Base-by-base conservation (phyloP, 2,329 filamentous ascomycete genomes). In the Colletotrichum ledebouriae region DNA sequence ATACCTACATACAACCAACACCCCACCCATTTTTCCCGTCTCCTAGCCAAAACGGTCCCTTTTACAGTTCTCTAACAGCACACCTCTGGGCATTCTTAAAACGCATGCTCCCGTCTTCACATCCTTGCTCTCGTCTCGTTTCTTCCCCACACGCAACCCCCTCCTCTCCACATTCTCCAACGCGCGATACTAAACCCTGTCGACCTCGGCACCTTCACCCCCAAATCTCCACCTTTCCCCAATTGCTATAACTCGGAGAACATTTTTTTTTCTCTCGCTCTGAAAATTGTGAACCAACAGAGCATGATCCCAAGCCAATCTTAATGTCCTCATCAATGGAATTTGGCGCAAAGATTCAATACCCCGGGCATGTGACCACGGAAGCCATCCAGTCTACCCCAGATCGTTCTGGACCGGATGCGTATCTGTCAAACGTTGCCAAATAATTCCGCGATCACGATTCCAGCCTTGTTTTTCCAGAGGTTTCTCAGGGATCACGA, bases 111-210 rank as follows among this genome's bases (percentile, higher is more conserved):
- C 20, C 13, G 4, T 13, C 29, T 15, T 37, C 46, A 7, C 25
- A 22, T 22, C 55, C 55, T 34, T 49, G 53, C 50, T 39, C n/a
- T n/a, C 50, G 9, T 55, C 49, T 15, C 34, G 60, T 63, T 46
- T 22, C 64, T 59, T 55, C 61, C 25, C 55, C 65, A 59, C 55
- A 68, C 49, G 42, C 65, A 60, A 42, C 25, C 65, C 41, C 44
- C 34, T 22, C 60, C 29, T 46, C 65, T 60, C 65, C 65, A 59
- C 65, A 68, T 55, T 65, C 65, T 68, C 65, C 65, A 65, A 65
- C 61, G 55, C 47, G 10, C 44, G 22, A 25, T 34, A 29, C 55
- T 50, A 39, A 65, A 47, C 61, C 61, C 55, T 65, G 61, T 59
- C 61, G 13, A 42, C 49, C 60, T 68, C 55, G 55, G 55, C 55